phyloP scores from a whole-genome alignment of 2,329 filamentous ascomycete species.

The Alternaria sp. region DNA sequence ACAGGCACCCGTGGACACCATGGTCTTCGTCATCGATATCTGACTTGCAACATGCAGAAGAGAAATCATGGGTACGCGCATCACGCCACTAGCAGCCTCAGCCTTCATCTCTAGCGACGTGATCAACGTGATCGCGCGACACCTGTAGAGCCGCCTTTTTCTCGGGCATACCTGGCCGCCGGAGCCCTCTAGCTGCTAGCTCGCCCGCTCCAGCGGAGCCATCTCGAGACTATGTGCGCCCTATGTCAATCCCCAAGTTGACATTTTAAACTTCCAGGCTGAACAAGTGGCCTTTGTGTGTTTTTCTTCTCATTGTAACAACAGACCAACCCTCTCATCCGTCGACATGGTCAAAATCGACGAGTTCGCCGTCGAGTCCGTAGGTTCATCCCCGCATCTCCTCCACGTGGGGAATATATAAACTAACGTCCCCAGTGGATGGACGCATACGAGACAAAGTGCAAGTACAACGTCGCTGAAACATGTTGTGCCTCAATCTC shows the following conservation, averaged over 20 bases:
- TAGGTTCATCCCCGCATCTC: conserved; percentile 50
- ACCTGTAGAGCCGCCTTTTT: conserved; percentile 1
- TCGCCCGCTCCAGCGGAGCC: conserved; percentile 20
- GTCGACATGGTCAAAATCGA: conserved; percentile 65
- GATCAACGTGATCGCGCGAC: conserved; percentile 7
- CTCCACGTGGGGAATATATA: conserved; percentile 5
- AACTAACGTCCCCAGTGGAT: conserved; percentile 59
- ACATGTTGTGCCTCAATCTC: conserved; percentile 81
- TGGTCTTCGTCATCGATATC: conserved; percentile 12
- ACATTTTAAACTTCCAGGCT: neutral
- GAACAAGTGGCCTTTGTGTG: neutral
- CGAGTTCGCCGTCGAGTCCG: conserved; percentile 76
- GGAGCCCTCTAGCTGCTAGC: conserved; percentile 12
- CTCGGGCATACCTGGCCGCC: conserved; percentile 5
- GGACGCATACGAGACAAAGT: conserved; percentile 62
- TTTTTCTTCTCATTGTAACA: neutral
- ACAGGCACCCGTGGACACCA: conserved; percentile 1
- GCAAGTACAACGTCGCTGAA: conserved; percentile 77
- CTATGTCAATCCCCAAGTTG: conserved; percentile 25
- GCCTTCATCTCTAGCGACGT: neutral
- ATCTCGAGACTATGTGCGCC: conserved; percentile 17
- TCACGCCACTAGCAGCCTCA: neutral
- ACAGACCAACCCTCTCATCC: neutral
- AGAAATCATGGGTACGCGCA: neutral
- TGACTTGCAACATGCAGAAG: neutral